Evolutionary conservation across 169 alveolate genomes (phyloP), one percentile per base, ranked within the genome.

Genomic region (Plasmodium knowlesi): DNA sequence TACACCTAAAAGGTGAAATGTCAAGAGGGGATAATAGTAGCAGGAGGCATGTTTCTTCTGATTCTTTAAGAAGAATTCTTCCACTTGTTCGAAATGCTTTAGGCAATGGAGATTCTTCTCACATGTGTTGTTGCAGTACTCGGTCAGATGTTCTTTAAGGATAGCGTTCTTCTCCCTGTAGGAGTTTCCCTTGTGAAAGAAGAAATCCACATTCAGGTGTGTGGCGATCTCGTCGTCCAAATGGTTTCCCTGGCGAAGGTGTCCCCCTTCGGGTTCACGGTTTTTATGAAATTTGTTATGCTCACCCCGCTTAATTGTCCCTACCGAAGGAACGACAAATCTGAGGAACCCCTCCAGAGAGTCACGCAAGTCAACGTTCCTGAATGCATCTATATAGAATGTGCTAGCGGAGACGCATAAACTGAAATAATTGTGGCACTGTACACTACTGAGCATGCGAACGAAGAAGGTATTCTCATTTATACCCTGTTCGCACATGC

Each of bases 381-480:
- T 88, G 70, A 88, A 88, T 12, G 28, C 81, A 61, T 88, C 94
- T 39, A 88, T 88, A 32, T 78, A 88, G 72, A 88, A 79, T 0
- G 83, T 76, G n/a, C 57, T 22, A 53, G 88, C 88, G 4, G 82
- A 88, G 80, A 88, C 19, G 5, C 81, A 88, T 61, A 88, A 61
- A 61, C 81, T 61, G 81, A 88, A 88, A 61, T 88, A 78, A 61
- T 88, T 78, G 43, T 78, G 32, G 43, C 70, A 19, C 12, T 73
- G 22, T 46, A 54, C 57, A 61, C 46, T 78, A 61, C 72, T 54
- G 25, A 88, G 25, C 88, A 88, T 78, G 78, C 94, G 80, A 54
- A 88, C 12, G 46, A 88, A 79, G 70, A 76, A 88, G 2, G 72
- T 88, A 6, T 78, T 57, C 81, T 88, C 94, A 61, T 88, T 88